Conservation (phyloP, 1,284 basidiomycete species). For the Lentinula novae-zelandiae region DNA sequence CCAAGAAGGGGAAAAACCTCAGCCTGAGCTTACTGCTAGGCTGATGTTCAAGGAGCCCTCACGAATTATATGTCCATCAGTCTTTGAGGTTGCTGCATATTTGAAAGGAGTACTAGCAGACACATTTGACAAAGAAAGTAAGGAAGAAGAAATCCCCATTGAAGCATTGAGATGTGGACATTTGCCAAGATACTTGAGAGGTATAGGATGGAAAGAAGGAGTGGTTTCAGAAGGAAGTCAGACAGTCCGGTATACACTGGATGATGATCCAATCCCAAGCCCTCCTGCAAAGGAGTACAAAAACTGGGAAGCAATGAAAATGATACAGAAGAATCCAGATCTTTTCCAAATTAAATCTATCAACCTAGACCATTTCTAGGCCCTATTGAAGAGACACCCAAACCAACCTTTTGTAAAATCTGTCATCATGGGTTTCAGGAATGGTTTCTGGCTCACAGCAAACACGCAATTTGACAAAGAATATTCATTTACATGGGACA, state of each 20-base stretch:
- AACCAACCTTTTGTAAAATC: slow-evolving; percentile 25
- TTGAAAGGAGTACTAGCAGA: too few species aligned
- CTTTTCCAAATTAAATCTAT: slow-evolving; percentile 28
- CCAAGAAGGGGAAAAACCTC: neutral
- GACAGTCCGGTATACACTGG: neutral
- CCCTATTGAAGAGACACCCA: slow-evolving; percentile 17
- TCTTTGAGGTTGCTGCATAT: too few species aligned
- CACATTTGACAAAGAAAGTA: too few species aligned
- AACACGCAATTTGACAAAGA: slow-evolving; percentile 8
- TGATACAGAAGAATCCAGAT: slow-evolving; percentile 18
- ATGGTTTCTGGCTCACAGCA: slow-evolving; percentile 38
- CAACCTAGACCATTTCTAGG: slow-evolving; percentile 24
- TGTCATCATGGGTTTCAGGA: slow-evolving; percentile 22
- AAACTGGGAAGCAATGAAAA: neutral
- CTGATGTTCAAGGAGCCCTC: too few species aligned
- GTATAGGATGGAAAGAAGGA: too few species aligned
- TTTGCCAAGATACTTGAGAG: too few species aligned
- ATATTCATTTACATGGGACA: slow-evolving; percentile 18
- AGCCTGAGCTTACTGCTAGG: too few species aligned
- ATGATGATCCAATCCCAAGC: neutral
- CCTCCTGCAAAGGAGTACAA: neutral
- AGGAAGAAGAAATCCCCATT: too few species aligned
- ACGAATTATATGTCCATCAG: too few species aligned
- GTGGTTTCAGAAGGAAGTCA: neutral
- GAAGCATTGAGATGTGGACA: too few species aligned